A percentile compares a stretch with the other conserved stretches of the same genome.
Conservation (phyloP, 2,329 filamentous ascomycete species). For the Xylaria sp. region DNA sequence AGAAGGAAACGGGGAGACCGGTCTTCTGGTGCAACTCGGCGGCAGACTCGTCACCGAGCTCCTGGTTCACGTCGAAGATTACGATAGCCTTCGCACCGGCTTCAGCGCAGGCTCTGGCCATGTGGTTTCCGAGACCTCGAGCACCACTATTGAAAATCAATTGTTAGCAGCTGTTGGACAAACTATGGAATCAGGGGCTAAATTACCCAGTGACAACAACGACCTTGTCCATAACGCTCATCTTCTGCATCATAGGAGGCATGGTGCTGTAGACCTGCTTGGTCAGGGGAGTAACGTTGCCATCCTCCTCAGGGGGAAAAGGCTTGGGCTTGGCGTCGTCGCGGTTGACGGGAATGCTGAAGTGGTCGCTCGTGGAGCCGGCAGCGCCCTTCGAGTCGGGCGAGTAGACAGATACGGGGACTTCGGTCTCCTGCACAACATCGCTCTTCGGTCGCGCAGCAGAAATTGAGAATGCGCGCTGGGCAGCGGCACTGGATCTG, state of each 20-base stretch:
- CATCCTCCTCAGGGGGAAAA: constrained; percentile 58
- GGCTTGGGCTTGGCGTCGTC: constrained; percentile 56
- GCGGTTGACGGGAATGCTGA: constrained; percentile 64
- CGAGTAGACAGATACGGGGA: constrained; percentile 66
- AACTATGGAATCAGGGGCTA: not conserved
- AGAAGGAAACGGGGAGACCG: constrained; percentile 78
- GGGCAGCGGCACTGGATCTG: constrained; percentile 46
- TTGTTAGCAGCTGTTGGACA: constrained; percentile 42
- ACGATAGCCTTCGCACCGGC: constrained; percentile 77
- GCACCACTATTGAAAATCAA: constrained; percentile 65
- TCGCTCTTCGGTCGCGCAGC: constrained; percentile 57
- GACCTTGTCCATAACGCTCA: constrained; percentile 75
- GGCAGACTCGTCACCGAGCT: constrained; percentile 76
- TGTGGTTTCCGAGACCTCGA: constrained; percentile 80
- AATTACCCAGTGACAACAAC: constrained; percentile 77
- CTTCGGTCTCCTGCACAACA: constrained; percentile 66
- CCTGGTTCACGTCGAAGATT: constrained; percentile 81
- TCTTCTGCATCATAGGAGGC: constrained; percentile 73
- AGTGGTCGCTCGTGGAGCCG: constrained; percentile 58
- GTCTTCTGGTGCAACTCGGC: constrained; percentile 76
- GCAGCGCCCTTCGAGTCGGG: constrained; percentile 58
- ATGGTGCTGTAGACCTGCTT: constrained; percentile 65
- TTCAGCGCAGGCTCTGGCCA: constrained; percentile 81
- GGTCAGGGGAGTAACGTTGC: constrained; percentile 62
- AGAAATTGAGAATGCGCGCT: constrained; percentile 53